These are phyloP conservation scores for Chaetomium cochliodes DNA, from an alignment of 495 filamentous ascomycete genomes.

Conservation along the genomic window DNA sequence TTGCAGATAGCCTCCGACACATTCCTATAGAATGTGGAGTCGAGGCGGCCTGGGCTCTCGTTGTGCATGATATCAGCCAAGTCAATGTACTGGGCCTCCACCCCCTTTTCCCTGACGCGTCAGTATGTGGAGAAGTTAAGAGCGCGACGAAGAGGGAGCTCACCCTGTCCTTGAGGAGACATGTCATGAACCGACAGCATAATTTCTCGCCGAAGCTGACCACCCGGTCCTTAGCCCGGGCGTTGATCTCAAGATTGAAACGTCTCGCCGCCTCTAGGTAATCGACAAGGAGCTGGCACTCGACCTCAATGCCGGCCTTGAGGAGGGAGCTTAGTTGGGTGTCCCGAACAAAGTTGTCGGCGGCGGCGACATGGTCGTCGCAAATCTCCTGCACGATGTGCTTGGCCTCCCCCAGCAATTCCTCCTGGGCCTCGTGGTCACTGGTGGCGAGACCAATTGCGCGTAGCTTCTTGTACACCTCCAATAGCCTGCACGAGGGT, in stretches of 20 bases:
- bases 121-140: neutral
- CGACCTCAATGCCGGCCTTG: conserved; percentile 61
- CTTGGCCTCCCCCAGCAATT: conserved; percentile 68
- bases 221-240: conserved; percentile 81
- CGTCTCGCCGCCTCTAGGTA: conserved; percentile 56
- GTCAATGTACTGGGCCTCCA: conserved; percentile 84
- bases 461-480: conserved; percentile 63
- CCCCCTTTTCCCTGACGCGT: conserved; percentile 47
- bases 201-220: conserved; percentile 93
- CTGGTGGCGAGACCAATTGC: conserved; percentile 67
- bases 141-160: neutral
- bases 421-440: conserved; percentile 57
- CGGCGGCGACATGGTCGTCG: conserved; percentile 69
- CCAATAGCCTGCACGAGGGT: conserved; percentile 43
- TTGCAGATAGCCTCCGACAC: conserved; percentile 63
- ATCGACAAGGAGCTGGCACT: conserved; percentile 63
- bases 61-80: conserved; percentile 71
- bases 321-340: conserved; percentile 57
- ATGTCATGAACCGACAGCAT: conserved; percentile 82
- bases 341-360: conserved; percentile 59
- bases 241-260: conserved; percentile 69
- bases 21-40: conserved; percentile 75
- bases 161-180: conserved; percentile 66
- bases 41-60: conserved; percentile 60
- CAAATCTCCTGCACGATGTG: conserved; percentile 71